These are phyloP conservation scores for Ceratobasidium theobromae DNA, from an alignment of 1,284 basidiomycete species.

Conservation along the genomic window DNA sequence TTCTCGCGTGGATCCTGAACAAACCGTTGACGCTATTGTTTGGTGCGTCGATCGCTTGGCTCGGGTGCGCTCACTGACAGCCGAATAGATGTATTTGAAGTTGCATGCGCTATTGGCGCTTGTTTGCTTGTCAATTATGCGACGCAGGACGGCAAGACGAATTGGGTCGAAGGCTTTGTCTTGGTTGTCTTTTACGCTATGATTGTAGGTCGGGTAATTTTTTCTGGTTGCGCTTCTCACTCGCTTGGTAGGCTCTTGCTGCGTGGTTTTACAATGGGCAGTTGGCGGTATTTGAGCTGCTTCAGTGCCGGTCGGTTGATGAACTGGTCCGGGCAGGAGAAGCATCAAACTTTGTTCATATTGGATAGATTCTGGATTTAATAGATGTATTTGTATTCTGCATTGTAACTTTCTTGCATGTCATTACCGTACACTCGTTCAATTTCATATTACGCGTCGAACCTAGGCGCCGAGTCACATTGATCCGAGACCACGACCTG, in stretches of 20 bases:
- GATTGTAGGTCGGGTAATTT: conserved; percentile 14
- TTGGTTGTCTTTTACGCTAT: conserved; percentile 28
- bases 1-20: conserved; percentile 15
- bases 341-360: neutral
- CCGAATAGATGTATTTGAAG: conserved; percentile 32
- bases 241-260: conserved; percentile 18
- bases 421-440: neutral
- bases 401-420: neutral
- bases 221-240: neutral
- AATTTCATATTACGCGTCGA: conserved; percentile 9
- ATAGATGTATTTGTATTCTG: neutral
- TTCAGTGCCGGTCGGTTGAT: conserved; percentile 27
- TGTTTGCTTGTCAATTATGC: conserved; percentile 34
- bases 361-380: too few relatives aligned
- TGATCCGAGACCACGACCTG: neutral
- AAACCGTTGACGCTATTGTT: conserved; percentile 30
- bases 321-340: conserved; percentile 1
- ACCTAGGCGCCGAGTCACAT: neutral
- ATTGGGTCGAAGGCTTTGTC: conserved; percentile 33
- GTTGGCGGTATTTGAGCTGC: conserved; percentile 13
- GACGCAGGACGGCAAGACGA: conserved; percentile 35
- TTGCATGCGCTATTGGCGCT: conserved; percentile 22
- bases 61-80: neutral
- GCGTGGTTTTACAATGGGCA: conserved; percentile 34
- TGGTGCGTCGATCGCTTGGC: conserved; percentile 2